Evolutionary conservation across 306 rosid species (phyloP), one percentile per base, ranked within the genome.

Genomic region (Vigna trinervia): DNA sequence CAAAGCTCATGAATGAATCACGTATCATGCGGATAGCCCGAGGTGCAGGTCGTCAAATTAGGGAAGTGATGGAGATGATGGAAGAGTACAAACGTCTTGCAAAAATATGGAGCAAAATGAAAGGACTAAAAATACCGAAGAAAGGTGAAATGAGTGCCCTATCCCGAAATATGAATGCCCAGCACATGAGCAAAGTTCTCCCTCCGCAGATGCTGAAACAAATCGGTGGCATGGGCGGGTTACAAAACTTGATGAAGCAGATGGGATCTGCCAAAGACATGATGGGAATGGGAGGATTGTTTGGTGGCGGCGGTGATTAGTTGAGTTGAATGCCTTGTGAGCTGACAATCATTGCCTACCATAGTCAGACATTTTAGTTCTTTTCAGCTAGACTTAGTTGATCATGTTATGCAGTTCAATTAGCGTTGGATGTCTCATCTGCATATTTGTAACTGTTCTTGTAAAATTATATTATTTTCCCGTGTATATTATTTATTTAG

Each of bases 201-300:
- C 92, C 96, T 46, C 93, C 93, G 6, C 93, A 92, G 83, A 88
- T 92, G 91, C 85, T 88, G 82, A 90, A 88, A 82, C 97, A 92
- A 86, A 84, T 90, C 38, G 96, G 93, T 26, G 97, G 96, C 69
- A 87, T 88, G 93, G 89, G 90, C 20, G 94, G 90, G 15, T 77
- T 94, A 70, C 93, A 94, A 81, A 92, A 53, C 90, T 84, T 94
- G 88, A 90, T 94, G 96, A 92, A 90, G 88, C 94, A 92, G 73
- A 90, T 90, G 89, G 94, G 98, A 75, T 82, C 90, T 28, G 47
- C 83, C 15, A 91, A 91, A 66, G 98, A 93, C 67, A 91, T 91
- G 97, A 88, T 91, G 97, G 88, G 97, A 13, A 30, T 59, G 41
- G 67, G 67, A 61, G 45, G 69, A 46, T 88, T 91, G 96, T 84